phyloP scores from a whole-genome alignment of 805 yeast species.

The Lachancea thermotolerans region DNA sequence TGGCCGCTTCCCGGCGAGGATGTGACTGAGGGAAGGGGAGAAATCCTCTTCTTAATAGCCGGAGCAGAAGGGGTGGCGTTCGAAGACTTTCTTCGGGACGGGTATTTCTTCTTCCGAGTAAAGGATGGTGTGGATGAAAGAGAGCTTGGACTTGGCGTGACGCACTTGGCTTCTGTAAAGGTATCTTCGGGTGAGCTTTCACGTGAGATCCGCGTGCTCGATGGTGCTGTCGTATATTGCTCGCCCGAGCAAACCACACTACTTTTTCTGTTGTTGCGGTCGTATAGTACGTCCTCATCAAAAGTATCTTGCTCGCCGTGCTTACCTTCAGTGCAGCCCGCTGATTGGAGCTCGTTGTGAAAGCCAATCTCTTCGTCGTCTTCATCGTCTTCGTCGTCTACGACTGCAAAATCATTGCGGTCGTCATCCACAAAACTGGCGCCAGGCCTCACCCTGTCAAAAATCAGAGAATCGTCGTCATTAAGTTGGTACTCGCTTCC shows the following conservation, averaged over 20 bases:
- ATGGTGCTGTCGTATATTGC: conserved; percentile 1
- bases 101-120: conserved; percentile 3
- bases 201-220: conserved; percentile 3
- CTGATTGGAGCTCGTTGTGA: too few species aligned
- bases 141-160: background rate
- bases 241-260: conserved; percentile 4
- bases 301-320: conserved; percentile 7
- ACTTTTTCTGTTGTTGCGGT: conserved; percentile 4
- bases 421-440: conserved; percentile 13
- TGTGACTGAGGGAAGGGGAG: background rate
- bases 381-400: conserved; percentile 3
- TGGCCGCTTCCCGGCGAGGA: background rate
- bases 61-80: conserved; percentile 1
- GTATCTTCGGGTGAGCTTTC: conserved; percentile 5
- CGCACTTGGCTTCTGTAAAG: background rate
- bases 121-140: background rate
- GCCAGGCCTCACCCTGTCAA: conserved; percentile 6
- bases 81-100: conserved; percentile 7
- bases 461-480: conserved; percentile 8
- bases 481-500: background rate
- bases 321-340: background rate
- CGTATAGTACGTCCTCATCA: conserved; percentile 19
- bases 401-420: conserved; percentile 4
- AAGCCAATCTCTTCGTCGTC: conserved; percentile 13
- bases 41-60: conserved; percentile 1